Percentiles rank a stretch among this genome's conserved stretches.
Conservation (phyloP, 371 early-diverging fungal genomes). For the Umbelopsis sp. region DNA sequence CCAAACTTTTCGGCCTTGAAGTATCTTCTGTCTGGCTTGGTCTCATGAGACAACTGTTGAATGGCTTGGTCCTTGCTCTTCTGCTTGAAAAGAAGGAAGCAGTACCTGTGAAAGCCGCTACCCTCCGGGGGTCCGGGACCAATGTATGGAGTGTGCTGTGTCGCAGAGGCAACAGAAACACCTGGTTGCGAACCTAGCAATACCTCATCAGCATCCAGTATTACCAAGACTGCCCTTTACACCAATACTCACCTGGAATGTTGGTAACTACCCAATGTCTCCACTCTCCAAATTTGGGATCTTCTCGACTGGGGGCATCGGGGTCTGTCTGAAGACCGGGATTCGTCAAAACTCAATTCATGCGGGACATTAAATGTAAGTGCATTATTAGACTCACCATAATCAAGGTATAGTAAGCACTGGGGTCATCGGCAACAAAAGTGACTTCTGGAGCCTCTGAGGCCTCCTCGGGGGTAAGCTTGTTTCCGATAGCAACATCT, state of each 20-base stretch:
- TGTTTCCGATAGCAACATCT: constrained; percentile 58
- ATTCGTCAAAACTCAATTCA: neutral
- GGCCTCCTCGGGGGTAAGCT: constrained; percentile 39
- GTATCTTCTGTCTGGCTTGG: constrained; percentile 37
- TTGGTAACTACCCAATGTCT: constrained; percentile 71
- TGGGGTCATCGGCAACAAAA: constrained; percentile 46
- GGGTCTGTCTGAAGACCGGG: constrained; percentile 54
- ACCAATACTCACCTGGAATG: constrained; percentile 42
- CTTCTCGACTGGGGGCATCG: constrained; percentile 64
- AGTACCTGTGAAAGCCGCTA: constrained; percentile 65
- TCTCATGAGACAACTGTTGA: constrained; percentile 29
- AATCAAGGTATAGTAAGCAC: constrained; percentile 58
- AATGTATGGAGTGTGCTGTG: constrained; percentile 47
- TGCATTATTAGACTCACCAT: constrained; percentile 39
- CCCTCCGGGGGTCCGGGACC: constrained; percentile 63
- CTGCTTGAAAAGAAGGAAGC: constrained; percentile 67
- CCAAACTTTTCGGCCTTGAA: constrained; percentile 57
- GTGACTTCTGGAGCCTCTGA: constrained; percentile 42
- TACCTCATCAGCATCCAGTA: neutral
- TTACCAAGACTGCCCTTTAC: neutral
- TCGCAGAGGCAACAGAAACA: constrained; percentile 8
- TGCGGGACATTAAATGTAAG: neutral
- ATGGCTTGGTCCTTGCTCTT: constrained; percentile 28
- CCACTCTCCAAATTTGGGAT: constrained; percentile 58
- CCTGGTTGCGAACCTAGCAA: neutral